Conservation (phyloP, 805 yeast species). For the Pichia kluyveri region DNA sequence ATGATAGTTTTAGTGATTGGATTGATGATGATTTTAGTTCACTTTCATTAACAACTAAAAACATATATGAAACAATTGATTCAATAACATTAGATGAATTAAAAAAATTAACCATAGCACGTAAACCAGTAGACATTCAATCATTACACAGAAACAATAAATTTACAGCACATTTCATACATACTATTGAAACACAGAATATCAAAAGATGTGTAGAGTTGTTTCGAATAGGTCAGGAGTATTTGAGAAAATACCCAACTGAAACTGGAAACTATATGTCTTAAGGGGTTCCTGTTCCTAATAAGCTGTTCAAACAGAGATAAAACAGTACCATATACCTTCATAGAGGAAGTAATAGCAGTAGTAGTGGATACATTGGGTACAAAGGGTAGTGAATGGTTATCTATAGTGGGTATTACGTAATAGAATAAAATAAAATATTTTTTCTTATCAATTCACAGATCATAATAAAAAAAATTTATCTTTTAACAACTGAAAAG, state of each 20-base stretch:
- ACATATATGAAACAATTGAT: neutral
- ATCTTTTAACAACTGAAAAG: no score
- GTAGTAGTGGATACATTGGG: neutral
- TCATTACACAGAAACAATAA: neutral
- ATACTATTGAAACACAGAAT: neutral
- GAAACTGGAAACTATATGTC: neutral
- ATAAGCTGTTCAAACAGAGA: neutral
- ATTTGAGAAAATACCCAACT: neutral
- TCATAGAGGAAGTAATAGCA: neutral
- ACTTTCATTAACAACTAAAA: neutral
- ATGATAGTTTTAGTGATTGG: neutral
- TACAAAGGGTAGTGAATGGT: constrained; percentile 1
- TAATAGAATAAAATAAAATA: no score
- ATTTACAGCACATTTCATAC: neutral
- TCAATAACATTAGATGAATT: neutral
- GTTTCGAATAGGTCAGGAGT: constrained; percentile 1
- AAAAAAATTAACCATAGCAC: neutral
- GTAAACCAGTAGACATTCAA: neutral
- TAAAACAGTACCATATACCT: neutral
- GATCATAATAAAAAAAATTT: no score
- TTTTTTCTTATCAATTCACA: no score
- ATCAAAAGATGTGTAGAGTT: neutral
- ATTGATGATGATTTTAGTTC: neutral
- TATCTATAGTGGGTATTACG: neutral
- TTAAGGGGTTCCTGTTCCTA: neutral